Evolutionary conservation across 2,329 filamentous ascomycete genomes (phyloP), one percentile per base, ranked within the genome.

Genomic region (Nigrograna mackinnonii): DNA sequence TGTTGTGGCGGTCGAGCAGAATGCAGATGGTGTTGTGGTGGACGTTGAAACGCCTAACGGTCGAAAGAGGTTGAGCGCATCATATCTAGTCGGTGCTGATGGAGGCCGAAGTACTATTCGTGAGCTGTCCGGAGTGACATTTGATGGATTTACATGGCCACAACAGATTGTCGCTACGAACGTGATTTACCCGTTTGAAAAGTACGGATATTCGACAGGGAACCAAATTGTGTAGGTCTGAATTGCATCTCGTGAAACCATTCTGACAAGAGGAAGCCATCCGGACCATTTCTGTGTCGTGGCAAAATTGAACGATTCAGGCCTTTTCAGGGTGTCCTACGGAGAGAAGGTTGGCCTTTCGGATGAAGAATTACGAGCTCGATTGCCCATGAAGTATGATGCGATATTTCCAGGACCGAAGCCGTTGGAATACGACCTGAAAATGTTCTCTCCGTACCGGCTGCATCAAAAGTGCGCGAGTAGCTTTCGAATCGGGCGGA

Each of bases 141-240:
- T 52, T 21, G 50, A 54, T 5, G 50, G 52, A 4, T 54, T 54
- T 31, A 55, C 52, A 4, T 47, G 52, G 35, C 35, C 42, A 4
- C 34, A 38, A 13, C 47, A 48, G 44, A 45, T 55, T 16, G 48
- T 55, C 5, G 50, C 52, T 9, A 52, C 50, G 20, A 55, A 55
- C 26, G 48, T 55, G 5, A 31, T 49, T 30, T 55, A 55, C 35
- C 50, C 47, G 5, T 55, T 55, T 37, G 43, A 41, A 3, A 20
- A 38, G 24, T 41, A 38, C 26, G 35, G 43, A 13, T 39, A 46
- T 19, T 19, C 34, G 20, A 39, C 39, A 4, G 37, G 37, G 13
- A 45, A 45, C 21, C 37, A 45, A 16, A 45, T 41, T 12, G 34
- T 45, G 43, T 40, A 37, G 22, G 42, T 22, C 4, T 30, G 13